Percentiles rank a stretch among this genome's conserved stretches.
Conservation (phyloP, 2,329 filamentous ascomycete genomes). For the Colletotrichum phormii region DNA sequence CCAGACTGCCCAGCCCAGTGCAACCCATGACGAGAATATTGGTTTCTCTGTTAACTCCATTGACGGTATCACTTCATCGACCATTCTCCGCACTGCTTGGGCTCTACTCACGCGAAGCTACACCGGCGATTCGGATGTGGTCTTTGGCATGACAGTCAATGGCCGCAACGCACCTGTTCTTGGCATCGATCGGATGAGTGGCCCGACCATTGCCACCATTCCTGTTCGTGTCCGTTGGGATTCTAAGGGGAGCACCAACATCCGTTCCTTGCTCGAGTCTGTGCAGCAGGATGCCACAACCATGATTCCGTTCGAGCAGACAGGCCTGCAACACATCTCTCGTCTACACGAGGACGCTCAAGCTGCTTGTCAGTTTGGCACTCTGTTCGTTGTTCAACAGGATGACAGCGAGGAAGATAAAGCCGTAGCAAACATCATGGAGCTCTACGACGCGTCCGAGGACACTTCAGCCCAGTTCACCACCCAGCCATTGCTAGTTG, state of each 20-base stretch:
- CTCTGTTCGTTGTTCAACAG: conserved; percentile 44
- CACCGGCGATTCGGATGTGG: conserved; percentile 42
- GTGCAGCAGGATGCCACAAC: conserved; percentile 32
- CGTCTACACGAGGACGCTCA: conserved; percentile 29
- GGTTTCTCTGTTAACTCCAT: background rate
- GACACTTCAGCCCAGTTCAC: background rate
- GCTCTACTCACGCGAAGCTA: conserved; percentile 50
- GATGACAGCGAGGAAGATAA: conserved; percentile 16
- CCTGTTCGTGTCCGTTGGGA: conserved; percentile 39
- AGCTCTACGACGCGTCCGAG: background rate
- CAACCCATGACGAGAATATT: background rate
- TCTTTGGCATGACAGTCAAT: conserved; percentile 43
- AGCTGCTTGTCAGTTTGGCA: conserved; percentile 41
- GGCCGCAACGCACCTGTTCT: conserved; percentile 43
- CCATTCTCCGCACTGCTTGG: conserved; percentile 40
- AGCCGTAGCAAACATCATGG: background rate
- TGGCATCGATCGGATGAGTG: conserved; percentile 42
- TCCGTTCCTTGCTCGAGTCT: conserved; percentile 19
- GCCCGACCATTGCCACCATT: conserved; percentile 45
- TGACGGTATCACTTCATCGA: background rate
- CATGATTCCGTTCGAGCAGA: conserved; percentile 40
- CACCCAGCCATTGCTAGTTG: background rate
- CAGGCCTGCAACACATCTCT: conserved; percentile 36
- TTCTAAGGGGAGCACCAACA: conserved; percentile 9
- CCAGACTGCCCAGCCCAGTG: background rate